Base-by-base conservation (phyloP, 768 basidiomycete species). In the Leccinum ochraceum region DNA sequence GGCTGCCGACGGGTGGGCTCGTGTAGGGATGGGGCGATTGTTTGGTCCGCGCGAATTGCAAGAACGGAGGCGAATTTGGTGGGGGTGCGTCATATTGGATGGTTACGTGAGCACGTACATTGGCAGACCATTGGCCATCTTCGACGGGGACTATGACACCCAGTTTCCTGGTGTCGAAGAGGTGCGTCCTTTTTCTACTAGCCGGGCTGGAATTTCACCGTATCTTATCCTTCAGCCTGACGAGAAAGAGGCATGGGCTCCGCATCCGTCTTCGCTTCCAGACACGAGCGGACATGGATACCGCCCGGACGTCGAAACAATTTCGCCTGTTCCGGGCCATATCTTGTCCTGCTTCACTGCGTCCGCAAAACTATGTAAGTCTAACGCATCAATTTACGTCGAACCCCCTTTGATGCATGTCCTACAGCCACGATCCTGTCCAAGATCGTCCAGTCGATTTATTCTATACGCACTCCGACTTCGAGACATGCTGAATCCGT, bases 91-190 rank as follows among this genome's bases (percentile, higher is more conserved):
- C 37, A 75, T 89, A 39, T 83, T 92, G 81, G 89, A 92, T 71
- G 86, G 87, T 66, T 92, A 90, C 72, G 85, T 92, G 50, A 89
- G 87, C 59, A 80, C 86, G 17, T 90, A 91, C 72, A 91, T 92
- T 60, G 90, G 89, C 48, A 83, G 90, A 14, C 91, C 90, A 1
- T 76, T 92, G 56, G 83, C 87, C 65, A 87, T 93, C 28, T 86
- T 81, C 64, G 91, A 90, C 69, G 76, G 80, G 63, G 90, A 93
- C 68, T 92, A 87, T 59, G 90, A 93, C 67, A 90, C 90, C 17
- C 77, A 80, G 53, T 66, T 91, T 28, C 90, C 90, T 13, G 78
- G 76, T 59, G 78, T 83, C 37, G 79, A 82, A 37, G 87, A 90
- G 73, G 86, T 87, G 63, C 58, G 67, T 54, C 10, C 1, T 26